Evolutionary conservation across 306 rosid genomes (phyloP).

Genomic region (Quercus engelmannii): DNA sequence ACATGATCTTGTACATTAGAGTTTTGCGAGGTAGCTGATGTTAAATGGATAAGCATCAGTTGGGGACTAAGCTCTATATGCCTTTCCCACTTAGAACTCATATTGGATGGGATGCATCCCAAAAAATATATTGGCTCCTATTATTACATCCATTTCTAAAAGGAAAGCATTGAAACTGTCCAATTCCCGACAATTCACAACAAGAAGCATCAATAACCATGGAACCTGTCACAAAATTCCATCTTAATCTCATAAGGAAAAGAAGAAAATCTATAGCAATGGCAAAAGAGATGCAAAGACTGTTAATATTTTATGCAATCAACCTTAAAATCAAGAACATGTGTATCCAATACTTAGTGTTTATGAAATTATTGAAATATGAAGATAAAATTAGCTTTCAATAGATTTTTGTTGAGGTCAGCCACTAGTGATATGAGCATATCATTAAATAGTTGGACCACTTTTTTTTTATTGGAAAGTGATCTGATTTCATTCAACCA

Average conservation of each 20-base stretch:
- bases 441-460: neutral
- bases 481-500: no score
- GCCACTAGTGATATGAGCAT: neutral
- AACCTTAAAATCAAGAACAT: neutral
- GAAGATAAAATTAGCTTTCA: neutral
- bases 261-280: neutral
- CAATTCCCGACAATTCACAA: neutral
- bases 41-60: constrained; percentile 9
- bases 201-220: neutral
- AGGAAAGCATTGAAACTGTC: neutral
- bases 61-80: neutral
- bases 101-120: constrained; percentile 19
- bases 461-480: neutral
- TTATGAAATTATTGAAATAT: neutral
- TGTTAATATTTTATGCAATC: no score
- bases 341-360: neutral
- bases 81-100: neutral
- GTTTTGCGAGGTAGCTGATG: neutral
- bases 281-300: no score
- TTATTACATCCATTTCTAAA: neutral
- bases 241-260: neutral
- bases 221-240: neutral
- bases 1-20: neutral
- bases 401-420: neutral
- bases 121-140: neutral